Evolutionary conservation across 73 alveolate genomes (phyloP).

Genomic region (Uronychia setigera): DNA sequence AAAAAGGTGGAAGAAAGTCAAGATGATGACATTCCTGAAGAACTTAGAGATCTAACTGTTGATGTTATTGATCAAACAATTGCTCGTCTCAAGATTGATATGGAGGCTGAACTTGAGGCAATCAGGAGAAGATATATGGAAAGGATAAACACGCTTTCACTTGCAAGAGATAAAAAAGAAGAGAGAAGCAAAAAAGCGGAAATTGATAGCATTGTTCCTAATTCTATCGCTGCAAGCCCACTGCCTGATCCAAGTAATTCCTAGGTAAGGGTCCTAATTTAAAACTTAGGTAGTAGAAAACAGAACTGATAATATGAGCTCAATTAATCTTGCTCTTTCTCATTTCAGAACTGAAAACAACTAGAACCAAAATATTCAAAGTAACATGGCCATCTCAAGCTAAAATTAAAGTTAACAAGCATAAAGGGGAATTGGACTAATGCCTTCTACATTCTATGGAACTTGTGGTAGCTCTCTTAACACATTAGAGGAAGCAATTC

Average conservation of each 20-base stretch:
- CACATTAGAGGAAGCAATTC: background rate
- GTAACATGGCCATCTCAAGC: too few species aligned
- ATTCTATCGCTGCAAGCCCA: too few species aligned
- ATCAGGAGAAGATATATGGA: constrained; percentile 42
- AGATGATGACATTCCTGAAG: constrained; percentile 47
- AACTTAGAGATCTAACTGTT: constrained; percentile 43
- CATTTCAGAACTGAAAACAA: too few species aligned
- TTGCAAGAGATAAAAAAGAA: background rate
- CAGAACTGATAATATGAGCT: too few species aligned
- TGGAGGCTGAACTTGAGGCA: constrained; percentile 67
- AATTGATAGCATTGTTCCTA: too few species aligned
- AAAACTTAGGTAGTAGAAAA: too few species aligned
- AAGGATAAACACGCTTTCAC: constrained; percentile 23
- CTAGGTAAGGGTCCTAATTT: too few species aligned
- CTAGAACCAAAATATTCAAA: too few species aligned
- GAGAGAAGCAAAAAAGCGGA: too few species aligned
- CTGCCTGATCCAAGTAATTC: too few species aligned
- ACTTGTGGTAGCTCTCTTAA: background rate
- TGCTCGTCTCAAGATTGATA: constrained; percentile 33
- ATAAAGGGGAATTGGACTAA: background rate
- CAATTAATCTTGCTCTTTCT: too few species aligned
- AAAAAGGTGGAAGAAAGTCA: background rate
- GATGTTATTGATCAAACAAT: constrained; percentile 39
- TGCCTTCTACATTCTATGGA: background rate
- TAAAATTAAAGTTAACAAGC: too few species aligned